Evolutionary conservation across 2,329 filamentous ascomycete species (phyloP).

Genomic region (Scedosporium minutisporum): DNA sequence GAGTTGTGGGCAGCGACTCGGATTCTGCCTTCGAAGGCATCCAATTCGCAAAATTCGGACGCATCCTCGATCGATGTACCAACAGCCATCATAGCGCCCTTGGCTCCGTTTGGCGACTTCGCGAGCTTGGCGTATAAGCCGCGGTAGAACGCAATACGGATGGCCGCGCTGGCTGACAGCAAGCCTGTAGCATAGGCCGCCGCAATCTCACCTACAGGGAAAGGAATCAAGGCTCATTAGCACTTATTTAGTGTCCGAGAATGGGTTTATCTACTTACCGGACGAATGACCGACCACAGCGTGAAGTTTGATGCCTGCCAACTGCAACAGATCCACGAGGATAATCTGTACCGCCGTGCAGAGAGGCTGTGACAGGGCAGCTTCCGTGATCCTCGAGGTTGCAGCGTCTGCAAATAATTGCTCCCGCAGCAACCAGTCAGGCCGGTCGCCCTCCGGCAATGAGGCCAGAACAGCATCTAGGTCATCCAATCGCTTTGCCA

Average conservation of each 20-base stretch:
- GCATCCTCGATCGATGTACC: neutral
- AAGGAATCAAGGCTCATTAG: no score
- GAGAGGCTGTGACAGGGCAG: slow-evolving; percentile 31
- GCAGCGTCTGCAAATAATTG: slow-evolving; percentile 25
- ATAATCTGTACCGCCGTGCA: slow-evolving; percentile 39
- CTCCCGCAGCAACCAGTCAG: slow-evolving; percentile 24
- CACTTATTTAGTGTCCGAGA: no score
- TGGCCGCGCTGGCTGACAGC: slow-evolving; percentile 16
- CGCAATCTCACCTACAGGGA: slow-evolving; percentile 31
- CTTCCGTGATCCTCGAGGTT: slow-evolving; percentile 23
- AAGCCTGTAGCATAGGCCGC: slow-evolving; percentile 31
- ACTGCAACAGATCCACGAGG: slow-evolving; percentile 31
- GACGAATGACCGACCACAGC: slow-evolving; percentile 35
- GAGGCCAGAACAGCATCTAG: slow-evolving; percentile 8
- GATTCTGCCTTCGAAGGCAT: slow-evolving; percentile 10
- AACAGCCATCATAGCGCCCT: slow-evolving; percentile 22
- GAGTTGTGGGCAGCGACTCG: slow-evolving; percentile 28
- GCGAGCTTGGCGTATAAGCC: slow-evolving; percentile 12
- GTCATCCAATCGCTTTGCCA: neutral
- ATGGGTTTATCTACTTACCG: neutral
- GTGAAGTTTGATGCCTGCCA: slow-evolving; percentile 28
- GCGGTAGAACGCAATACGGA: slow-evolving; percentile 22
- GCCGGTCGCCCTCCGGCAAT: slow-evolving; percentile 18
- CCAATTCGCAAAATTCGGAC: slow-evolving; percentile 2
- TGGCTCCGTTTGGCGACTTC: neutral